Conservation (phyloP, 192 early-diverging fungal genomes). For the Umbelopsis sp. region DNA sequence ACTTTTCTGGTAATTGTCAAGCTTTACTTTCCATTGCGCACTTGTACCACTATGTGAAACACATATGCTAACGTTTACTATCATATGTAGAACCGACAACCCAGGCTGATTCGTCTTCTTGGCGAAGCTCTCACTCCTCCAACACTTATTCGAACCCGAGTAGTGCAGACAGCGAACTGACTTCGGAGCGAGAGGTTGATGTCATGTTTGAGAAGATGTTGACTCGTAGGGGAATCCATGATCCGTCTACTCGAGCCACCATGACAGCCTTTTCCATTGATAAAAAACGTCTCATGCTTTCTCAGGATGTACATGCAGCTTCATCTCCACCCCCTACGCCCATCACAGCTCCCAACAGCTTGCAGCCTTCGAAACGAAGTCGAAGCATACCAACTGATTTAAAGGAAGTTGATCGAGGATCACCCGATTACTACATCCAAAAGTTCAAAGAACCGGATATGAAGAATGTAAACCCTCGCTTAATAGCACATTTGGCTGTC, state of each 20-base stretch:
- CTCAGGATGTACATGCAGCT: constrained; percentile 47
- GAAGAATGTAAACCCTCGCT: constrained; percentile 44
- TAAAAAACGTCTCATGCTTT: constrained; percentile 59
- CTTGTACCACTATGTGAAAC: not conserved
- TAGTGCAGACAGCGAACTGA: constrained; percentile 25
- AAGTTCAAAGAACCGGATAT: constrained; percentile 46
- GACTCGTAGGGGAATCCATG: constrained; percentile 54
- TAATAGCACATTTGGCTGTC: constrained; percentile 51
- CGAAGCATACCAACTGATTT: constrained; percentile 39
- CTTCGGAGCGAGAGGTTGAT: constrained; percentile 52
- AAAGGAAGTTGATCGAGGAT: constrained; percentile 34
- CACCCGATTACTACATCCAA: constrained; percentile 60
- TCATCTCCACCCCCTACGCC: constrained; percentile 24
- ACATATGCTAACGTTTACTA: not conserved
- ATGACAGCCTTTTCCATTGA: constrained; percentile 54
- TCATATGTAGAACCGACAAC: constrained; percentile 1
- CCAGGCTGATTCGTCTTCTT: constrained; percentile 25
- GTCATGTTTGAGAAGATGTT: constrained; percentile 54
- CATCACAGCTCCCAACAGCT: constrained; percentile 28
- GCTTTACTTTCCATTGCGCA: not conserved
- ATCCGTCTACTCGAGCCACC: constrained; percentile 43
- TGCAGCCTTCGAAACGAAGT: constrained; percentile 20
- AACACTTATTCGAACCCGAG: constrained; percentile 24
- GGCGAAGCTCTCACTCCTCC: constrained; percentile 42
- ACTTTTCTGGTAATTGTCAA: constrained; percentile 31